phyloP scores from a whole-genome alignment of 2,329 filamentous ascomycete genomes.

The Fusarium concolor region DNA sequence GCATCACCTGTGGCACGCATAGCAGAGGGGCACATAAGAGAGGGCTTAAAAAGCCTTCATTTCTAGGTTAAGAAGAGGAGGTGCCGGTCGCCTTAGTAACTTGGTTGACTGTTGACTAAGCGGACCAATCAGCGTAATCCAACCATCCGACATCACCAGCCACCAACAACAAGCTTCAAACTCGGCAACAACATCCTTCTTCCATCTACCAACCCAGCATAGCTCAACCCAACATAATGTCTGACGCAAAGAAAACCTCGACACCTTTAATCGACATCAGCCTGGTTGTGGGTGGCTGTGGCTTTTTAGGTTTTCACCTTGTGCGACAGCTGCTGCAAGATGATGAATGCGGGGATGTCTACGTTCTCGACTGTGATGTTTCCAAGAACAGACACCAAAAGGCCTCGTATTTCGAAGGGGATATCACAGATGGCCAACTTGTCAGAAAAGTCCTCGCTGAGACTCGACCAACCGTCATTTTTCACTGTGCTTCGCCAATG shows the following conservation, averaged over 20 bases:
- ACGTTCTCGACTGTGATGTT: constrained; percentile 47
- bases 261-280: neutral
- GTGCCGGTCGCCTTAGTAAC: too few relatives aligned
- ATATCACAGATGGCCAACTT: constrained; percentile 39
- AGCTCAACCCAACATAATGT: neutral
- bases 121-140: too few relatives aligned
- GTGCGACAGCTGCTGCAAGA: constrained; percentile 46
- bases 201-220: too few relatives aligned
- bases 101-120: too few relatives aligned
- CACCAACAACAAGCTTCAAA: too few relatives aligned
- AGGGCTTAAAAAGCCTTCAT: too few relatives aligned
- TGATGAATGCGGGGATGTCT: constrained; percentile 34
- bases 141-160: too few relatives aligned
- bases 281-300: constrained; percentile 49
- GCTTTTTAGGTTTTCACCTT: constrained; percentile 51
- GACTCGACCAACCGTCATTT: constrained; percentile 46
- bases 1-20: too few relatives aligned
- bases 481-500: constrained; percentile 50
- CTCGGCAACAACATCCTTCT: too few relatives aligned
- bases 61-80: too few relatives aligned
- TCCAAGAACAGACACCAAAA: constrained; percentile 40
- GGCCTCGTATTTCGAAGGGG: constrained; percentile 44
- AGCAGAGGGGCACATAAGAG: too few relatives aligned
- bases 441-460: constrained; percentile 35
- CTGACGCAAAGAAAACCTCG: neutral